Percentiles rank a stretch among this genome's conserved stretches.
Evolutionary conservation across 106 monocot species (phyloP).

Genomic region (Apostasia ramifera): DNA sequence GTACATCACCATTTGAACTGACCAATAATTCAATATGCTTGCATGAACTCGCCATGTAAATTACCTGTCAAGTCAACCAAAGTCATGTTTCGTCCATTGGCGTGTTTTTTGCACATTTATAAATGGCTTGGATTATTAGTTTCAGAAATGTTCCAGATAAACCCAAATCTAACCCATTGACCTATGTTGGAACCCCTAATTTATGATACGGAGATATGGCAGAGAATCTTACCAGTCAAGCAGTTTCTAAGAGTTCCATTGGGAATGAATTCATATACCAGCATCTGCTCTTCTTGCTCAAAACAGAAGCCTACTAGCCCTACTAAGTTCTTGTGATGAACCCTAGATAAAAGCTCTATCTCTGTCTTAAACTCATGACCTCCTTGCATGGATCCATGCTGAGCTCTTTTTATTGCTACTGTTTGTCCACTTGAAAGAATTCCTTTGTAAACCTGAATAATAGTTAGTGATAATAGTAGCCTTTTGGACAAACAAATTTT

Average conservation of each 20-base stretch:
- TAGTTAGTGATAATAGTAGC: not conserved
- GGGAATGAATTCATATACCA: slow-evolving; percentile 69
- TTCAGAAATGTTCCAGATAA: too few species aligned
- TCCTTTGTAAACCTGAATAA: slow-evolving; percentile 66
- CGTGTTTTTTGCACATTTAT: too few species aligned
- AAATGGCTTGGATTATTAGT: too few species aligned
- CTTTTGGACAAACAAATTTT: not conserved
- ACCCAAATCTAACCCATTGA: too few species aligned
- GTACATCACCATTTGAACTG: too few species aligned
- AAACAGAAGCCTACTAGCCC: slow-evolving; percentile 74
- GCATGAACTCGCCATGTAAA: too few species aligned
- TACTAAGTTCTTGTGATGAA: slow-evolving; percentile 76
- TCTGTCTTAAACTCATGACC: slow-evolving; percentile 84
- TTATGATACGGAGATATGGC: not conserved
- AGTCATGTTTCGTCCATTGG: too few species aligned
- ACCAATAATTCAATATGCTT: too few species aligned
- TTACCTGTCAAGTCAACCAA: too few species aligned
- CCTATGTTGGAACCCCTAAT: not conserved
- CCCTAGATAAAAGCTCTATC: slow-evolving; percentile 73
- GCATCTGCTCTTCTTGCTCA: slow-evolving; percentile 65
- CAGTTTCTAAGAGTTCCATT: slow-evolving; percentile 73
- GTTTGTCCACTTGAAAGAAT: slow-evolving; percentile 43
- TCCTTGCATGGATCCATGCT: slow-evolving; percentile 70
- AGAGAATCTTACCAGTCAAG: slow-evolving; percentile 37
- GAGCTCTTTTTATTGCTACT: slow-evolving; percentile 70